Evolutionary conservation across 1,284 basidiomycete species (phyloP).

Genomic region (Rhodofomes roseus): DNA sequence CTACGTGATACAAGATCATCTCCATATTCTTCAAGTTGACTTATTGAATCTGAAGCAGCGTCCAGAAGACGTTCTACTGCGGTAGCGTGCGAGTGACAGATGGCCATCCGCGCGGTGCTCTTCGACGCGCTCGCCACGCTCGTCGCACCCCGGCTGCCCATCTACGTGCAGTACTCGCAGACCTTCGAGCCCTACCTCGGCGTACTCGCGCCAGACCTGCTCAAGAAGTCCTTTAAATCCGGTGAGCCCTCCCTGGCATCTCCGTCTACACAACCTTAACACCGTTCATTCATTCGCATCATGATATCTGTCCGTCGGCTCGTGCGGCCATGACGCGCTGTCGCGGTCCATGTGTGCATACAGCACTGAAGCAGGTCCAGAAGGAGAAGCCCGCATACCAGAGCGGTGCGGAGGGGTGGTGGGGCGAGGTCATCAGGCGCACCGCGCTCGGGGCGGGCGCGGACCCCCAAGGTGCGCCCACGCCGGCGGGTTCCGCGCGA

Average conservation of each 20-base stretch:
- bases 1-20: too few relatives aligned
- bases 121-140: constrained; percentile 74
- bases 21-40: too few relatives aligned
- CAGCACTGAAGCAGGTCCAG: constrained; percentile 65
- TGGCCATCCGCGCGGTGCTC: constrained; percentile 52
- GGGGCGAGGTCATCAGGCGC: constrained; percentile 65
- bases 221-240: constrained; percentile 65
- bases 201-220: constrained; percentile 42
- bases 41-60: too few relatives aligned
- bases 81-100: too few relatives aligned
- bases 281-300: too few relatives aligned
- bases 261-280: neutral
- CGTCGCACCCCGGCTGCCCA: constrained; percentile 57
- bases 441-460: constrained; percentile 74
- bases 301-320: neutral
- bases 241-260: constrained; percentile 34
- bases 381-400: constrained; percentile 51
- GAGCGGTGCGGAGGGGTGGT: constrained; percentile 57
- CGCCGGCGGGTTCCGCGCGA: neutral
- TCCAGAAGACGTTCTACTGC: too few relatives aligned
- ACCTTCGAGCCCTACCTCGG: constrained; percentile 64
- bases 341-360: neutral
- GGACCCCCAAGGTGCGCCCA: constrained; percentile 43
- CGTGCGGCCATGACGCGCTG: neutral
- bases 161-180: constrained; percentile 67